Percentiles rank a stretch among this genome's conserved stretches.
Evolutionary conservation across 139 green algal species (phyloP).

Genomic region (Chlamydomonas sp.): DNA sequence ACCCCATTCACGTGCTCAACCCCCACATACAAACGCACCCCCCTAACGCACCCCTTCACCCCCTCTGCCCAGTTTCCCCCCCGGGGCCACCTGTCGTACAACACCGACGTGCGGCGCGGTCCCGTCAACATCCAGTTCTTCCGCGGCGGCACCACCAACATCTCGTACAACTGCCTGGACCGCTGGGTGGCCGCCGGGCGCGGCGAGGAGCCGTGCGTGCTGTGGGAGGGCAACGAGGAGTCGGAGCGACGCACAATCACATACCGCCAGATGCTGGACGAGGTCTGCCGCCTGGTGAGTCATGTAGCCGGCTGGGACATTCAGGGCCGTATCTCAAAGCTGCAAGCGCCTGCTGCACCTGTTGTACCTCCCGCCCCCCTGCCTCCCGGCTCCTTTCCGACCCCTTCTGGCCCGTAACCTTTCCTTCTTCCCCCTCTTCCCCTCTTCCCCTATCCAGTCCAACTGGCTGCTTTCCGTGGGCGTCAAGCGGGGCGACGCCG

Average conservation of each 20-base stretch:
- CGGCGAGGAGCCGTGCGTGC: conserved; percentile 67
- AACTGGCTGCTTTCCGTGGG: conserved; percentile 89
- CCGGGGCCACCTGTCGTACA: conserved; percentile 55
- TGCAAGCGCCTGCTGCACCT: background rate
- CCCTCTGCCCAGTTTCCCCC: background rate
- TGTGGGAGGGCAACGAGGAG: conserved; percentile 81
- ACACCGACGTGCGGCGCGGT: conserved; percentile 85
- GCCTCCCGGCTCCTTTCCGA: too few species aligned
- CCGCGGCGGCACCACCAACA: conserved; percentile 79
- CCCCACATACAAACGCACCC: background rate
- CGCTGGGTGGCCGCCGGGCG: conserved; percentile 65
- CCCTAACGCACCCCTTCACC: background rate
- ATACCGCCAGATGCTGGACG: conserved; percentile 78
- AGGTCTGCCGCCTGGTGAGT: conserved; percentile 64
- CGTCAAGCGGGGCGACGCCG: conserved; percentile 87
- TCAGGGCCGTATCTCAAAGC: background rate
- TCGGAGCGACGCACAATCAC: conserved; percentile 62
- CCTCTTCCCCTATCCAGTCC: conserved; percentile 46
- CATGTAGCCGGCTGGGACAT: background rate
- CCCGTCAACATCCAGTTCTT: conserved; percentile 78
- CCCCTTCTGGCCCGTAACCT: too few species aligned
- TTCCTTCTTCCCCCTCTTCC: background rate
- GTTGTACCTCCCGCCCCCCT: too few species aligned
- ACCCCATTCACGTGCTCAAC: background rate
- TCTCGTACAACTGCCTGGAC: conserved; percentile 89